Evolutionary conservation across 768 basidiomycete genomes (phyloP), one percentile per base, ranked within the genome.

Genomic region (Plicaturopsis crispa): DNA sequence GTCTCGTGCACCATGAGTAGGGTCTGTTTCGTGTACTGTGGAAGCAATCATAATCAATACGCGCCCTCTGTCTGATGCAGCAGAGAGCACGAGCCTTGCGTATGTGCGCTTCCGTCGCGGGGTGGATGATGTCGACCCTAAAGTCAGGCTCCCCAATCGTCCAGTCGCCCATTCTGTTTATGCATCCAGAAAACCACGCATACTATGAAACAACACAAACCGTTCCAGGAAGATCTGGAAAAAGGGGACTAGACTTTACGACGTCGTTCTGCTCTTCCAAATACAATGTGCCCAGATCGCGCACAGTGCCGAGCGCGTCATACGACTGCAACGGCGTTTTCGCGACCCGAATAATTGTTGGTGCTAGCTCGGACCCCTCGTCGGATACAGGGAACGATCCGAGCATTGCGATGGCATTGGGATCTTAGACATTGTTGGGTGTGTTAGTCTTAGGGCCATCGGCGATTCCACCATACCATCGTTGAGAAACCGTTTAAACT

Each of bases 71-170:
- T n/a, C n/a, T n/a, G 26, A 14, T 8, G 26, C 19, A n/a, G 11
- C 4, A 18, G 28, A 24, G 21, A 32, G 33, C n/a, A 35, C 49
- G 21, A 24, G 80, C 85, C 71, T 96, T 96, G 44, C 71, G 72
- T 41, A 98, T 80, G 52, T 98, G 92, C 3, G 80, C 75, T 5
- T 91, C 85, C 0, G 90, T 97, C 2, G 90, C 90, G 11, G 94
- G 94, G 45, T 72, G 84, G 36, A 96, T 81, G 13, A 91, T 65
- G 44, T 79, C 85, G 47, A 98, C 73, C 61, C 88, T 88, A 41
- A 91, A 63, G 48, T 96, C 92, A 2, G 66, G 63, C 38, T 67
- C 55, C 6, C 59, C 62, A 54, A 21, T 61, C 56, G 19, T 28
- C 52, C 61, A 28, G 44, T 46, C 28, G 11, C 52, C 46, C n/a